phyloP scores from a whole-genome alignment of 352 stramenopile species.

The Hyaloperonospora arabidopsidis region DNA sequence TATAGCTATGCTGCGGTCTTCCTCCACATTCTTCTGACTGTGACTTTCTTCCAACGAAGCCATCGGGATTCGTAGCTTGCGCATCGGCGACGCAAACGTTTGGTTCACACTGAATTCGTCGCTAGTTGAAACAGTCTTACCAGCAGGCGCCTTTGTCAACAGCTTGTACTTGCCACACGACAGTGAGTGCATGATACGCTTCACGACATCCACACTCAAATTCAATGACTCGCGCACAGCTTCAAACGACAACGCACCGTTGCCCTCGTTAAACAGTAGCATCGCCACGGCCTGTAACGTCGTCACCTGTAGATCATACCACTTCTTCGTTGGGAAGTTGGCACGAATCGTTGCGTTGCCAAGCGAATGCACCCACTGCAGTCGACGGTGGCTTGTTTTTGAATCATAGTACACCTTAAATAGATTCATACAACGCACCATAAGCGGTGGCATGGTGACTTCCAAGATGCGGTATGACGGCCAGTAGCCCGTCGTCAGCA shows the following conservation, averaged over 20 bases:
- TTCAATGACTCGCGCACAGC: slow-evolving; percentile 90
- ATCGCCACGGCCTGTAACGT: slow-evolving; percentile 95
- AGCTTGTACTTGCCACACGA: slow-evolving; percentile 99
- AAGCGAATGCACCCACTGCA: slow-evolving; percentile 95
- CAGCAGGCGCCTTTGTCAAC: slow-evolving; percentile 88
- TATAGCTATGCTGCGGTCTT: slow-evolving; percentile 95
- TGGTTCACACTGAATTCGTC: slow-evolving; percentile 94
- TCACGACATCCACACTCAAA: slow-evolving; percentile 92
- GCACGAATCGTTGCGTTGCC: slow-evolving; percentile 90
- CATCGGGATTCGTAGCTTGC: slow-evolving; percentile 98
- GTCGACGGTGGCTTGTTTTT: slow-evolving; percentile 89
- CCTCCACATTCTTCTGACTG: slow-evolving; percentile 97
- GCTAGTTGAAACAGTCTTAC: slow-evolving; percentile 92
- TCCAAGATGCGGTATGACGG: slow-evolving; percentile 96
- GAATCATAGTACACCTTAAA: slow-evolving; percentile 94
- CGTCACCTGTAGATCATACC: slow-evolving; percentile 97
- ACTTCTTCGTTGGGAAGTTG: slow-evolving; percentile 83
- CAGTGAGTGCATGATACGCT: slow-evolving; percentile 97
- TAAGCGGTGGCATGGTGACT: slow-evolving; percentile 89
- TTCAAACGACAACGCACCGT: slow-evolving; percentile 83
- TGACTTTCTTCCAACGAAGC: slow-evolving; percentile 96
- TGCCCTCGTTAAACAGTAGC: slow-evolving; percentile 91
- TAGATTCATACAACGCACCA: slow-evolving; percentile 93
- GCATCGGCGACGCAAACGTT: slow-evolving; percentile 92
- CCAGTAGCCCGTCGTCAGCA: slow-evolving; percentile 99